Conservation (phyloP, 148 eudicot genomes). For the Rhododendron molle region DNA sequence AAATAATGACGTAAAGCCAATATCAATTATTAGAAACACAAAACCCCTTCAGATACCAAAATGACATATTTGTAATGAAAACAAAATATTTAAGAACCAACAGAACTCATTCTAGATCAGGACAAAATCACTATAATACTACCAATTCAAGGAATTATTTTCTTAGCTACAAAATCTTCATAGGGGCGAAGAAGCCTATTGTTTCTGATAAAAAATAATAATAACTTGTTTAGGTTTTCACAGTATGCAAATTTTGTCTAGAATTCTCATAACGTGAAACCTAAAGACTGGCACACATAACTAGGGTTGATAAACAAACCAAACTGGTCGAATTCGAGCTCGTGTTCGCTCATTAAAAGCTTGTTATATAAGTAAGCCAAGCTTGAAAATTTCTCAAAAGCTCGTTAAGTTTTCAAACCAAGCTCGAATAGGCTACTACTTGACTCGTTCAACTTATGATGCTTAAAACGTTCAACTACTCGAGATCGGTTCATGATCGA, state of each 20-base stretch:
- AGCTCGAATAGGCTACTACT: neutral
- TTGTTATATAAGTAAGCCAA: neutral
- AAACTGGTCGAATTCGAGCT: neutral
- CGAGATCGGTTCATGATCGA: neutral
- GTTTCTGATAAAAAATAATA: neutral
- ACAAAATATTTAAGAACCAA: neutral
- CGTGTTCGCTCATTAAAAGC: neutral
- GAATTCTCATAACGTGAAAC: neutral
- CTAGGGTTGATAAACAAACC: neutral
- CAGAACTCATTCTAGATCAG: neutral
- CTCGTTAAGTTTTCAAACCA: neutral
- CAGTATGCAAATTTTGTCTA: neutral
- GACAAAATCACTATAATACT: neutral
- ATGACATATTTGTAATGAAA: neutral
- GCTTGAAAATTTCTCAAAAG: neutral
- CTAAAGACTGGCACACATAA: neutral
- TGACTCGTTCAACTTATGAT: neutral
- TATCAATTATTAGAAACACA: neutral
- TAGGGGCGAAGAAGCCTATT: neutral
- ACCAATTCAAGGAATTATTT: neutral
- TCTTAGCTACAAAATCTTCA: neutral
- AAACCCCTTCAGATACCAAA: neutral
- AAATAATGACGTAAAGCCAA: conserved; percentile 12
- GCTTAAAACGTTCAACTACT: neutral
- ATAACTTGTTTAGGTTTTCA: neutral